These are phyloP conservation scores for Zygosaccharomyces siamensis DNA, from an alignment of 805 yeast species.

Conservation along the genomic window DNA sequence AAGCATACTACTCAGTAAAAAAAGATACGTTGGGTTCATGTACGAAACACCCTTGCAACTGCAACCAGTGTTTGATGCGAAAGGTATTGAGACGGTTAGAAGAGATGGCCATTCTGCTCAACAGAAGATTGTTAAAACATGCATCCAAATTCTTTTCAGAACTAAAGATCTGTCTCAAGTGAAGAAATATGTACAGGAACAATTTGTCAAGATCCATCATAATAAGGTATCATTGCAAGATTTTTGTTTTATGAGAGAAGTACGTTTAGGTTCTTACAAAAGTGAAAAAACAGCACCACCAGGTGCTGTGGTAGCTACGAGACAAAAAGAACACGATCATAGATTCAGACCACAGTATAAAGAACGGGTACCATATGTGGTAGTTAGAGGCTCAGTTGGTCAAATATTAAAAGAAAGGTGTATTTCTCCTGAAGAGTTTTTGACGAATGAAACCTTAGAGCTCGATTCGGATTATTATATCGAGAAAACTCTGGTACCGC, in stretches of 20 bases:
- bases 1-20: conserved; percentile 74
- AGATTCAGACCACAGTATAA: conserved; percentile 80
- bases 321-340: conserved; percentile 56
- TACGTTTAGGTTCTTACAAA: conserved; percentile 77
- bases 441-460: conserved; percentile 40
- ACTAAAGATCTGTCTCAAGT: conserved; percentile 66
- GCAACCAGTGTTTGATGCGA: conserved; percentile 79
- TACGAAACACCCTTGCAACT: conserved; percentile 55
- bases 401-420: conserved; percentile 70
- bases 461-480: conserved; percentile 86
- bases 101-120: conserved; percentile 95
- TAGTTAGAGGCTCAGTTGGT: conserved; percentile 52
- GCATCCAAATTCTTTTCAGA: conserved; percentile 65
- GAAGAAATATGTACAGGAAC: conserved; percentile 56
- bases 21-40: conserved; percentile 84
- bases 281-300: conserved; percentile 74
- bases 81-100: conserved; percentile 92
- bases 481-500: conserved; percentile 78
- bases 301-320: conserved; percentile 79
- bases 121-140: conserved; percentile 70
- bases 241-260: conserved; percentile 89
- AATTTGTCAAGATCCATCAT: conserved; percentile 61
- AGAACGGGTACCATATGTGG: conserved; percentile 86
- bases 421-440: conserved; percentile 68
- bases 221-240: conserved; percentile 69